These are phyloP conservation scores for Canavalia gladiata DNA, from an alignment of 306 rosid genomes.

Conservation along the genomic window DNA sequence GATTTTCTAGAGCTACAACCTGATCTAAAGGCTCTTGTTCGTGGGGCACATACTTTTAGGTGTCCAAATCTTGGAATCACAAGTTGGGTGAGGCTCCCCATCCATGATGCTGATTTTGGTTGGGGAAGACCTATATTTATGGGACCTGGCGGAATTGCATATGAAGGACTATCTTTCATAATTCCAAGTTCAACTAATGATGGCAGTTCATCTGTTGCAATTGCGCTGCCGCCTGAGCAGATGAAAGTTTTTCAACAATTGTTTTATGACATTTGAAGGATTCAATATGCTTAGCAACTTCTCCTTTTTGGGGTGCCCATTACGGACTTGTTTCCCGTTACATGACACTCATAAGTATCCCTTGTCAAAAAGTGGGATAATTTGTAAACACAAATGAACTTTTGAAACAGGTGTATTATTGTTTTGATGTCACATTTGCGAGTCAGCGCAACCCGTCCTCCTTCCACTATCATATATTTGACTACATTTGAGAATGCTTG, in stretches of 20 bases:
- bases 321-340: conserved; percentile 17
- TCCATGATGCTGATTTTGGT: conserved; percentile 92
- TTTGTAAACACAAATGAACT: conserved; percentile 36
- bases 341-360: neutral
- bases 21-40: conserved; percentile 78
- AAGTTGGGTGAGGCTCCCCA: conserved; percentile 89
- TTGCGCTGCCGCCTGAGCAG: conserved; percentile 62
- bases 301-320: neutral
- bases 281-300: neutral
- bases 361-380: neutral
- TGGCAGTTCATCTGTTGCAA: conserved; percentile 70
- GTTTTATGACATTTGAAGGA: conserved; percentile 61
- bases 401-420: conserved; percentile 33
- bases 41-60: conserved; percentile 79
- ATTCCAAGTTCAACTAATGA: conserved; percentile 74
- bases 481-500: neutral
- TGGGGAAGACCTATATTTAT: conserved; percentile 96
- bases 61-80: conserved; percentile 96
- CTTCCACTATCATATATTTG: neutral
- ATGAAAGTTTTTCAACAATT: conserved; percentile 67
- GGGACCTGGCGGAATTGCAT: conserved; percentile 96
- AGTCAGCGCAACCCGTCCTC: neutral
- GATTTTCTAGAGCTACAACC: conserved; percentile 90
- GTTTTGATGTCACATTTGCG: conserved; percentile 28
- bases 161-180: conserved; percentile 77